Evolutionary conservation across 2,329 filamentous ascomycete species (phyloP), one percentile per base, ranked within the genome.

Genomic region (Cytospora mali): DNA sequence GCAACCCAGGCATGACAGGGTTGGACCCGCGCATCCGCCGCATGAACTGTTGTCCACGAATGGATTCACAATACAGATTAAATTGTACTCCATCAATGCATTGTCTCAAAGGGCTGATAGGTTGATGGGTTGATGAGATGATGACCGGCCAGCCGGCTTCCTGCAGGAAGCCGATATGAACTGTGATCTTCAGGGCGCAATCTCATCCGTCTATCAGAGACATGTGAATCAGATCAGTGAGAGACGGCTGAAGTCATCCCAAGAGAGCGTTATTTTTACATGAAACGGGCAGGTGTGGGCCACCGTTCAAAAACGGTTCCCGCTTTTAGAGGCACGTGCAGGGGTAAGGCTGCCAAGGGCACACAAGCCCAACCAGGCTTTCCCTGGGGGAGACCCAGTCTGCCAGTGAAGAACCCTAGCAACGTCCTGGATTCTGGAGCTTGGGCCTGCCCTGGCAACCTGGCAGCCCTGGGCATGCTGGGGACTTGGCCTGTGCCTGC

Each of bases 141-240:
- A 58, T 35, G 29, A 49, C 18, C 23, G 54, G 46, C 31, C 39
- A 33, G 31, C 55, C 31, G 56, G 48, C 39, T 14, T 46, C 23
- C 48, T 58, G 60, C 25, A 58, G 33, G 39, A 50, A 48, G 21
- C n/a, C n/a, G 42, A 9, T 23, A 52, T 29, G 50, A 39, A 35
- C 50, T 55, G 55, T 16, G 60, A 57, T 56, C 51, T 61, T 28
- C 59, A 55, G 39, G 42, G 33, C 35, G 52, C 53, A 55, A 61
- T 57, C 29, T 56, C 27, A 48, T 56, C 42, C 48, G 25, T 46
- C 53, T 29, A 51, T 56, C 54, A 46, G 10, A 21, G 5, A 46
- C 42, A 46, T 46, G n/a, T 46, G 42, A 21, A 11, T 5, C 7
- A 23, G 42, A n/a, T n/a, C n/a, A n/a, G n/a, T n/a, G n/a, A n/a